These are phyloP conservation scores for Camelina hispida DNA, from an alignment of 345 rosid species.

Conservation along the genomic window DNA sequence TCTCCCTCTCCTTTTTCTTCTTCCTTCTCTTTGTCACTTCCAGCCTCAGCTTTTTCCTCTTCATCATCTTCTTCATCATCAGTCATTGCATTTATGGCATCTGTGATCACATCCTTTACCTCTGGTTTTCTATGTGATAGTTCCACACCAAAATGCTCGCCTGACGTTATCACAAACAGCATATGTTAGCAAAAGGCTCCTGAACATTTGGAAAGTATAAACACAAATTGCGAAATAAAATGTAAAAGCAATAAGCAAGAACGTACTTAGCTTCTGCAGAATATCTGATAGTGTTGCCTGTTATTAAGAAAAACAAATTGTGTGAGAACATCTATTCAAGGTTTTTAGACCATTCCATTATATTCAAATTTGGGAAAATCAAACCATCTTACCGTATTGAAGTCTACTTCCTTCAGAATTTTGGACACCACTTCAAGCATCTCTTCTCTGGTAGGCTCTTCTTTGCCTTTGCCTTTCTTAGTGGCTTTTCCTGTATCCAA, in stretches of 20 bases:
- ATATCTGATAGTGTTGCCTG: slow-evolving; percentile 97
- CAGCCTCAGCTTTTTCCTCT: slow-evolving; percentile 53
- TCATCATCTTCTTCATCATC: slow-evolving; percentile 76
- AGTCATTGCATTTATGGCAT: slow-evolving; percentile 86
- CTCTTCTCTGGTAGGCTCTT: slow-evolving; percentile 81
- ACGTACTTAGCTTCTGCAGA: slow-evolving; percentile 77
- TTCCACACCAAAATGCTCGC: slow-evolving; percentile 71
- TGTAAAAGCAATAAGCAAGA: background rate
- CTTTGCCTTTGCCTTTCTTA: slow-evolving; percentile 67
- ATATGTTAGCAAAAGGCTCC: slow-evolving; percentile 13
- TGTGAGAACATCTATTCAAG: slow-evolving; percentile 22
- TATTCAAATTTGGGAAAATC: slow-evolving; percentile 13
- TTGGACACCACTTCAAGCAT: slow-evolving; percentile 85
- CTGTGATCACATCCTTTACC: slow-evolving; percentile 89
- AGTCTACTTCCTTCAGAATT: slow-evolving; percentile 93
- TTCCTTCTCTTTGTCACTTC: slow-evolving; percentile 45
- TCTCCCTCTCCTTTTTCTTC: slow-evolving; percentile 40
- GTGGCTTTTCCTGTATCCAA: slow-evolving; percentile 64
- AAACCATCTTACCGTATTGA: slow-evolving; percentile 76
- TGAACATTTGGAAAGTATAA: background rate
- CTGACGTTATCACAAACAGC: slow-evolving; percentile 48
- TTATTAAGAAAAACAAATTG: slow-evolving; percentile 28
- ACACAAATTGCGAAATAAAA: background rate
- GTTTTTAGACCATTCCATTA: background rate
- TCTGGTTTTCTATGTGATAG: slow-evolving; percentile 85